Conservation (phyloP, 768 basidiomycete species). For the Lactifluus hygrophoroides region DNA sequence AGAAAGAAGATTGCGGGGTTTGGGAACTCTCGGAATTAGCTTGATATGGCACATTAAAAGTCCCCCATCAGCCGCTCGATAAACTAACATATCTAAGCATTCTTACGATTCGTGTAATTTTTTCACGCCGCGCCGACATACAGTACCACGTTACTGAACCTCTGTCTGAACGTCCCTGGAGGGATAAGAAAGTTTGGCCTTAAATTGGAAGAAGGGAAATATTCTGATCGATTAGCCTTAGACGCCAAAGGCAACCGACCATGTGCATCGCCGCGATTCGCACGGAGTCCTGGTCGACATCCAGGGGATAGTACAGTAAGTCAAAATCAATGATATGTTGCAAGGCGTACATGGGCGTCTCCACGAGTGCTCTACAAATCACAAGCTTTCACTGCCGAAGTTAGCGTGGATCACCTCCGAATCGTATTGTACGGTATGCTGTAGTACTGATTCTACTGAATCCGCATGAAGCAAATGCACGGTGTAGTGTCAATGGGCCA, state of each 20-base stretch:
- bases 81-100: not conserved
- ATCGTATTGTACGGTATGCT: no score
- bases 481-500: no score
- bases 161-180: not conserved
- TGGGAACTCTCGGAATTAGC: not conserved
- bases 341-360: no score
- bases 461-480: no score
- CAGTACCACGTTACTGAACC: not conserved
- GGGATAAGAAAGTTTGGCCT: not conserved
- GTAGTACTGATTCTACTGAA: no score
- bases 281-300: not conserved
- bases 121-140: not conserved
- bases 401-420: no score
- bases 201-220: not conserved
- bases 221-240: not conserved
- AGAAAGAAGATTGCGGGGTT: conserved; percentile 1
- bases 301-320: no score
- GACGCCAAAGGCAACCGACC: not conserved
- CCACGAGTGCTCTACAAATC: no score
- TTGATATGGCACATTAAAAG: not conserved
- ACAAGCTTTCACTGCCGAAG: no score
- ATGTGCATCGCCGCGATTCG: not conserved
- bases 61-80: not conserved
- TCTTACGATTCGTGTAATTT: not conserved
- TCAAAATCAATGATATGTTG: no score